Conservation (phyloP, 2,329 filamentous ascomycete species). For the Colletotrichum eremochloae region DNA sequence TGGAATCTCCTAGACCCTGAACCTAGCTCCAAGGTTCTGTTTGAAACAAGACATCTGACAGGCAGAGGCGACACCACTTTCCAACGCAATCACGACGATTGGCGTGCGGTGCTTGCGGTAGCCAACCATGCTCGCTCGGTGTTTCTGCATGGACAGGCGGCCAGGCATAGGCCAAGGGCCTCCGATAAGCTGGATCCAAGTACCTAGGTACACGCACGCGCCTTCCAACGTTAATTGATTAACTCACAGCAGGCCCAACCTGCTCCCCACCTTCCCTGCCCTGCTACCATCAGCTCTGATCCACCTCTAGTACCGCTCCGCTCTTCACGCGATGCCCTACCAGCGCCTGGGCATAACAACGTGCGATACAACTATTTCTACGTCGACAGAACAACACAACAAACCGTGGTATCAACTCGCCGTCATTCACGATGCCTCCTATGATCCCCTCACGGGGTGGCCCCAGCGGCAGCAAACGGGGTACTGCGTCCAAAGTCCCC, state of each 20-base stretch:
- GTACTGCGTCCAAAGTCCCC: constrained; percentile 4
- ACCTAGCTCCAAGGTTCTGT: background rate
- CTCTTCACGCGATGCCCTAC: background rate
- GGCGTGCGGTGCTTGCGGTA: background rate
- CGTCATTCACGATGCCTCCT: constrained; percentile 46
- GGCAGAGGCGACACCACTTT: background rate
- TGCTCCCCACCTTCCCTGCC: background rate
- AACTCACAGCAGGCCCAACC: background rate
- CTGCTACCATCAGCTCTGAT: background rate
- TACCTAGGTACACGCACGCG: background rate
- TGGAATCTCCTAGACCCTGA: constrained; percentile 6
- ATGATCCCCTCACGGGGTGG: constrained; percentile 49
- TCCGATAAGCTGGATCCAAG: background rate
- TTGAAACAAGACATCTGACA: constrained; percentile 25
- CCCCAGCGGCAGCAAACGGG: constrained; percentile 44
- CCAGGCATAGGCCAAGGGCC: constrained; percentile 2
- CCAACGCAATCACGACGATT: background rate
- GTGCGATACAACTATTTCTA: background rate
- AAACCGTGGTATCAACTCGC: background rate
- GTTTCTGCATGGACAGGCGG: constrained; percentile 3
- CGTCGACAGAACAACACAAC: background rate
- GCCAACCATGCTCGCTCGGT: background rate
- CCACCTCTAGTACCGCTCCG: background rate
- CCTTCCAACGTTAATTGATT: background rate
- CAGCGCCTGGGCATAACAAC: background rate